phyloP scores from a whole-genome alignment of 768 basidiomycete species.

The Podaxis rugospora region DNA sequence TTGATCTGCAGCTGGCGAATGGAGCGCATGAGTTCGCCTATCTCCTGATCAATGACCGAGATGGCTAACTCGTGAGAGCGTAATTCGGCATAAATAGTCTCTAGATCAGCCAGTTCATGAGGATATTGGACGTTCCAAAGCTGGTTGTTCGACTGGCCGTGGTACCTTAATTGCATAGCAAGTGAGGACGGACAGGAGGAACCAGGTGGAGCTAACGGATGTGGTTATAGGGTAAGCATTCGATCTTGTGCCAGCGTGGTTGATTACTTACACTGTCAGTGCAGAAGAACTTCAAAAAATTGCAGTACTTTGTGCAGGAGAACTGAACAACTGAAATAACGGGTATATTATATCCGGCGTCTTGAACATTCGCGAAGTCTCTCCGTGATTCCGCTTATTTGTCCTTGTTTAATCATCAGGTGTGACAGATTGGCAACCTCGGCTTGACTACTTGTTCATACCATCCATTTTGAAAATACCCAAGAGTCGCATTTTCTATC shows the following conservation, averaged over 20 bases:
- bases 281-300: background rate
- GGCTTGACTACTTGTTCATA: background rate
- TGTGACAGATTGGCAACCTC: background rate
- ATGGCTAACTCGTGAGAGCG: conserved; percentile 38
- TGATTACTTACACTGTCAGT: background rate
- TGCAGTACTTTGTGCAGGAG: background rate
- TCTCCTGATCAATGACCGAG: conserved; percentile 35
- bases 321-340: background rate
- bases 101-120: conserved; percentile 15
- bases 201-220: background rate
- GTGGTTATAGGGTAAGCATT: background rate
- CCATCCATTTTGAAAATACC: background rate
- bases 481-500: background rate
- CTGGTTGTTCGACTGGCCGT: background rate
- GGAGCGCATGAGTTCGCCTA: conserved; percentile 33
- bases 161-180: background rate
- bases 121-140: background rate
- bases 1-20: conserved; percentile 39
- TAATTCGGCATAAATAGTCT: conserved; percentile 19
- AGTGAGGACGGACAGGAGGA: background rate
- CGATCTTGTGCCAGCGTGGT: no score
- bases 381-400: background rate
- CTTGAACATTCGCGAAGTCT: background rate
- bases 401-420: background rate
- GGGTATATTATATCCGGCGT: background rate